Evolutionary conservation across 345 rosid species (phyloP).

Genomic region (Corymbia maculata): DNA sequence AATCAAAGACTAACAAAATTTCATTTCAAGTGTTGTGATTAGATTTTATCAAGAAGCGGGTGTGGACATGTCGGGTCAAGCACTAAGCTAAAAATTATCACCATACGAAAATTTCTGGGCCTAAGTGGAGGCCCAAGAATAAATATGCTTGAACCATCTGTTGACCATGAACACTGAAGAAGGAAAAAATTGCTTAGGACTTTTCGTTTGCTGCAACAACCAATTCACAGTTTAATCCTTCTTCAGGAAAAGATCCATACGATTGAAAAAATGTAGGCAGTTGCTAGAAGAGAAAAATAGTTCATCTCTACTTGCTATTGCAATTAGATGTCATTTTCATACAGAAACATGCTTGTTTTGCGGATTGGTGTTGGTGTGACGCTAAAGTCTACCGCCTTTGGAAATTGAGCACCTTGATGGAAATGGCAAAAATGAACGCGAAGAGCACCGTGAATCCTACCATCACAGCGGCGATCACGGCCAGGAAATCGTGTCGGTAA

Average conservation of each 20-base stretch:
- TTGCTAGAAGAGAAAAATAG: background rate
- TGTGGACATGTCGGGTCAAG: background rate
- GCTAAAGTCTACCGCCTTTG: slow-evolving; percentile 6
- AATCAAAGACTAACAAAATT: background rate
- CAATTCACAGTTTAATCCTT: background rate
- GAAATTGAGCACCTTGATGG: slow-evolving; percentile 19
- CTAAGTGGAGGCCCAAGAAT: background rate
- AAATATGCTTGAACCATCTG: no score
- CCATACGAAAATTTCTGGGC: background rate
- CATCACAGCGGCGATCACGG: slow-evolving; percentile 14
- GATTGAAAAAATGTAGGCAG: background rate
- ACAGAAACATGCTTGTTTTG: background rate
- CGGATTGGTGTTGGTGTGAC: no score
- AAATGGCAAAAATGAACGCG: slow-evolving; percentile 8
- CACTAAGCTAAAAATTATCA: background rate
- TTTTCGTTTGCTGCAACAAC: background rate
- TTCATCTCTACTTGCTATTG: background rate
- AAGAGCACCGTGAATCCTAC: slow-evolving; percentile 12
- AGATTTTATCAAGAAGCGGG: background rate
- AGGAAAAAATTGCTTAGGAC: no score
- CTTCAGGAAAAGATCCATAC: background rate
- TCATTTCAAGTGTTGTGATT: background rate
- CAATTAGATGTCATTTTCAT: background rate
- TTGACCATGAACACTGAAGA: no score
- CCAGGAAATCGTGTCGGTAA: slow-evolving; percentile 16